These are phyloP conservation scores for Eutypa lata DNA, from an alignment of 2,329 filamentous ascomycete species.

Conservation along the genomic window DNA sequence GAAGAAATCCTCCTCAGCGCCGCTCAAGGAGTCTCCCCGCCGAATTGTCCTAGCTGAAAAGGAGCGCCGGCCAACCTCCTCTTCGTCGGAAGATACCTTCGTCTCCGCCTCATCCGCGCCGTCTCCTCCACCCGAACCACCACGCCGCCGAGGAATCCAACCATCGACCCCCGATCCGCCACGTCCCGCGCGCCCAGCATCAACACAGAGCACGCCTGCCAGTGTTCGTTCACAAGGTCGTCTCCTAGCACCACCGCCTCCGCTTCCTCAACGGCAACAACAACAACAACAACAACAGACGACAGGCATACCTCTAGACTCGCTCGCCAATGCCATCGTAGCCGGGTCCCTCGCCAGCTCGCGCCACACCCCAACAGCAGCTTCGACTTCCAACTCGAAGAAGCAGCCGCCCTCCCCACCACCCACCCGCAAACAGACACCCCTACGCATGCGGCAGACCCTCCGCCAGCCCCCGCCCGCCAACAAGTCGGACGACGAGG, in stretches of 20 bases:
- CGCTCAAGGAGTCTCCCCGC: conserved; percentile 1
- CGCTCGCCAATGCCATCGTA: conserved; percentile 71
- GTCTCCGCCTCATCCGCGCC: conserved; percentile 36
- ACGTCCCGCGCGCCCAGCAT: conserved; percentile 13
- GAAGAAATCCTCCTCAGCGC: conserved; percentile 1
- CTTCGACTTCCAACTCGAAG: conserved; percentile 32
- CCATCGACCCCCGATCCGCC: conserved; percentile 13
- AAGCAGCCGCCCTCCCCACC: conserved; percentile 38
- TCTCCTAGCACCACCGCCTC: conserved; percentile 3
- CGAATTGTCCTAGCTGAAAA: background rate
- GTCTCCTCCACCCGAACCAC: conserved; percentile 27
- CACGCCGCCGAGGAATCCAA: conserved; percentile 17
- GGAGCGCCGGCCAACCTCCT: conserved; percentile 23
- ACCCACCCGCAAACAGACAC: conserved; percentile 42
- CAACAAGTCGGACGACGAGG: conserved; percentile 48
- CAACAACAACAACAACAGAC: conserved; percentile 20
- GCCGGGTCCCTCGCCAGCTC: conserved; percentile 70
- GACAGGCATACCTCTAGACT: conserved; percentile 53
- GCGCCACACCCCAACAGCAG: conserved; percentile 38
- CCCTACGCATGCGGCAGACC: conserved; percentile 58
- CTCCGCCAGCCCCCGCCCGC: conserved; percentile 53
- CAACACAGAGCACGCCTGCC: conserved; percentile 9
- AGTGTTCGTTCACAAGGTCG: background rate
- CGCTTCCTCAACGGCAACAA: conserved; percentile 8
- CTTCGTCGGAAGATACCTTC: conserved; percentile 46